phyloP scores from a whole-genome alignment of 768 basidiomycete species.

The Boletales sp. region DNA sequence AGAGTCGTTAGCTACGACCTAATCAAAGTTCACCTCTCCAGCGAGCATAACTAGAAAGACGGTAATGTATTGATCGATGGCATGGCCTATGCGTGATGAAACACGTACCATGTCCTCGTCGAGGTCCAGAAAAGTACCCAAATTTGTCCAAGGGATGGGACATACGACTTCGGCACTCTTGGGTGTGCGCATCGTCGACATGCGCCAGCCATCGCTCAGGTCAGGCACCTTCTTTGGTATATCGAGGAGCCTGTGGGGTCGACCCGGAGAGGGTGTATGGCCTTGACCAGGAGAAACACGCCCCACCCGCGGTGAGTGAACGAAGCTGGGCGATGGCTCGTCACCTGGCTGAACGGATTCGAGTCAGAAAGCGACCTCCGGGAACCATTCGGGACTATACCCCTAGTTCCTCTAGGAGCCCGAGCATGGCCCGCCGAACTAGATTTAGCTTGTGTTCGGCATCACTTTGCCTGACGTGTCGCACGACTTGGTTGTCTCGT shows the following conservation, averaged over 20 bases:
- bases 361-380: not conserved
- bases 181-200: conserved; percentile 42
- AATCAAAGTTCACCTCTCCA: conserved; percentile 22
- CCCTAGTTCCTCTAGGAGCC: conserved; percentile 42
- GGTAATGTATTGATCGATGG: not conserved
- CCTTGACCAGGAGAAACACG: not conserved
- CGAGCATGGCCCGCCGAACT: conserved; percentile 38
- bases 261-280: conserved; percentile 4
- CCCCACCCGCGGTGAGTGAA: conserved; percentile 10
- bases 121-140: conserved; percentile 30
- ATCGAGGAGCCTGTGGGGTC: conserved; percentile 4
- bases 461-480: conserved; percentile 32
- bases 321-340: conserved; percentile 7
- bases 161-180: conserved; percentile 28
- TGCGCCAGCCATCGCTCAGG: conserved; percentile 32
- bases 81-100: not conserved
- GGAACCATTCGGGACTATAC: conserved; percentile 12
- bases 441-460: conserved; percentile 30
- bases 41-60: conserved; percentile 22
- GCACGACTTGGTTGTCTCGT: conserved; percentile 26
- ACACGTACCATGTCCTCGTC: conserved; percentile 41
- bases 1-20: too few species aligned
- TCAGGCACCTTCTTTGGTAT: conserved; percentile 3
- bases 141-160: conserved; percentile 27
- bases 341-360: conserved; percentile 18